Base-by-base conservation (phyloP, 495 filamentous ascomycete species). In the Jackrogersella minutella region DNA sequence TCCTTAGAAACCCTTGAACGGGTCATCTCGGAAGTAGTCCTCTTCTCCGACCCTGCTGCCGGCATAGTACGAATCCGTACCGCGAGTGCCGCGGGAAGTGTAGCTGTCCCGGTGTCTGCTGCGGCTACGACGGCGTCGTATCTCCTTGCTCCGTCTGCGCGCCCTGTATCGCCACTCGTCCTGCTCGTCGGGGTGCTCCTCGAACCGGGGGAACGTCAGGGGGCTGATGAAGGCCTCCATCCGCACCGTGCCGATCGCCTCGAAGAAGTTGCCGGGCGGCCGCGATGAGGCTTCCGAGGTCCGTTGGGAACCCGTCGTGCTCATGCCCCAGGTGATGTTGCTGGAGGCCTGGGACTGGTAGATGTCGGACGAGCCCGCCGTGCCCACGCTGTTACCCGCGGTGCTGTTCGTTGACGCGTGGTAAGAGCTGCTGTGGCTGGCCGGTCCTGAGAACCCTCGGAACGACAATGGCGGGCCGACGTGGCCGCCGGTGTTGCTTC, bases 221-320 rank as follows among this genome's bases (percentile, higher is more conserved):
- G 85, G 85, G 58, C 87, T 87, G 53, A 93, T 90, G 72, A 99
- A 99, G 0, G 95, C 95, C 76, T 98, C 95, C 95, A 99, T 99
- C 26, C 95, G 87, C 37, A 99, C 87, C 8, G 93, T 97, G 13
- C 95, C 95, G 26, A 96, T 90, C 0, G 90, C 88, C 37, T 90
- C 87, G 73, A 89, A 88, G 77, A 89, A 89, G 60, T 89, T 88
- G 54, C 63, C 79, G 17, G 75, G 69, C 17, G 28, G 82, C 76
- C 67, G 82, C 75, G 76, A 93, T 74, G 76, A 93, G 62, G 70
- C 90, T 79, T 74, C 85, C 76, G 63, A 93, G 61, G 75, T 90
- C 79, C 86, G 75, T 51, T 83, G 69, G 26, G 82, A 79, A 33
- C 77, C 71, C 3, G 70, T 72, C 21, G 72, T 64, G 68, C 65